Base-by-base conservation (phyloP, 2,329 filamentous ascomycete genomes). In the Hypocreales sp. region DNA sequence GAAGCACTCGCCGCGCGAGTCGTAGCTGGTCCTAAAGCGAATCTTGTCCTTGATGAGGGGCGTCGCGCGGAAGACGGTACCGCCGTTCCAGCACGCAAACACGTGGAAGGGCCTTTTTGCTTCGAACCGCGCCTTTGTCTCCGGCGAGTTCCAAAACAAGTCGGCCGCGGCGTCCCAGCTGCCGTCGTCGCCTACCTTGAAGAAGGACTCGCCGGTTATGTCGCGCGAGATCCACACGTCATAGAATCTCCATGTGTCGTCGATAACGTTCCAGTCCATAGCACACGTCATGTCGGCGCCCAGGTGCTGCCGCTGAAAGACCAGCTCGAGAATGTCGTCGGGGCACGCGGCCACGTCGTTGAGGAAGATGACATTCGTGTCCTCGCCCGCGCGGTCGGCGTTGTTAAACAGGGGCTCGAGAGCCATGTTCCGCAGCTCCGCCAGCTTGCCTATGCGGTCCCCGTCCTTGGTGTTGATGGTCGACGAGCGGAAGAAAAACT, bases 31-130 rank as follows among this genome's bases (percentile, higher is more conserved):
- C 2, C 68, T 54, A 38, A 72, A 72, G 5, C 41, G 35, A 3
- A 71, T 41, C 8, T 46, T 48, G 0, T 48, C 45, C 0, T 48
- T 45, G 5, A 67, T 31, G 9, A 72, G 40, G 0, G 66, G 62
- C 20, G 47, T 45, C 0, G 64, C 66, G 0, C 47, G 48, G 25
- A 72, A 58, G 0, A 55, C 56, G 0, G 54, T 53, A 0, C 60
- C 64, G 3, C 69, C 70, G 31, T 72, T 72, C 68, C 69, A 73
- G 42, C 70, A 74, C 1, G 66, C 43, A 31, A 68, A 73, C 0
- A 72, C 68, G 40, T 72, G 70, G 32, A 72, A 64, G 1, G 69
- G 66, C 11, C 47, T 42, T 15, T 49, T 42, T 0, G 34, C 33
- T 1, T 35, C 23, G 28, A 56, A 57, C 3, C 56, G 45, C 3